Conservation (phyloP, 805 yeast species). For the Metschnikowia lachancei region DNA sequence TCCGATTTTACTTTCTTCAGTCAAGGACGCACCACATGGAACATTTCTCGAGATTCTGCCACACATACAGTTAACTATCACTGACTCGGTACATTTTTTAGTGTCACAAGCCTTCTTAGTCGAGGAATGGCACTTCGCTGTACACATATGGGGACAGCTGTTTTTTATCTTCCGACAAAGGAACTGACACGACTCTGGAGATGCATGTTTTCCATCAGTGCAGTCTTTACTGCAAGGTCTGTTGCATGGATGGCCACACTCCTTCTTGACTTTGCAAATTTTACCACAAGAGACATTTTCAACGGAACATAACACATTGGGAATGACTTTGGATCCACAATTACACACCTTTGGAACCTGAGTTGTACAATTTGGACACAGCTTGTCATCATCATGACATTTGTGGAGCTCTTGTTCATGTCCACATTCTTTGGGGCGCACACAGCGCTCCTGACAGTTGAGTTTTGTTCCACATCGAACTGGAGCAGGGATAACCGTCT, state of each 20-base stretch:
- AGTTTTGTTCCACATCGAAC: slow-evolving; percentile 76
- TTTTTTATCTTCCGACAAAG: slow-evolving; percentile 52
- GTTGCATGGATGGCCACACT: slow-evolving; percentile 48
- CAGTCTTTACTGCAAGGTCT: slow-evolving; percentile 61
- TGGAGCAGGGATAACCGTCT: slow-evolving; percentile 75
- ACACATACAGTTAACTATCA: slow-evolving; percentile 60
- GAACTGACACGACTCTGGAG: slow-evolving; percentile 48
- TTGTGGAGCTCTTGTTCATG: slow-evolving; percentile 66
- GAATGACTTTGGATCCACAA: slow-evolving; percentile 56
- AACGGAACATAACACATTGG: slow-evolving; percentile 70
- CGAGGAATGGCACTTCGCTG: slow-evolving; percentile 59
- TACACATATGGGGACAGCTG: slow-evolving; percentile 70
- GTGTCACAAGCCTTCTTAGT: slow-evolving; percentile 47
- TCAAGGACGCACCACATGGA: slow-evolving; percentile 55
- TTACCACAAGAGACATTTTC: slow-evolving; percentile 60
- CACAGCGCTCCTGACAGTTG: slow-evolving; percentile 64
- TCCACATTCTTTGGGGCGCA: slow-evolving; percentile 60
- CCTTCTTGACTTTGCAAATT: slow-evolving; percentile 31
- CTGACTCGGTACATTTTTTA: slow-evolving; percentile 49
- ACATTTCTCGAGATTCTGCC: slow-evolving; percentile 49
- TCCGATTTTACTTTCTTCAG: slow-evolving; percentile 32
- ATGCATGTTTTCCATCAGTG: slow-evolving; percentile 56
- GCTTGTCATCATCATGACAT: slow-evolving; percentile 65
- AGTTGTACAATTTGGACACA: slow-evolving; percentile 76
- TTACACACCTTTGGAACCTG: slow-evolving; percentile 55